A percentile compares a stretch with the other conserved stretches of the same genome.
phyloP scores from a whole-genome alignment of 176 grass and related monocot species.

The Lolium rigidum region DNA sequence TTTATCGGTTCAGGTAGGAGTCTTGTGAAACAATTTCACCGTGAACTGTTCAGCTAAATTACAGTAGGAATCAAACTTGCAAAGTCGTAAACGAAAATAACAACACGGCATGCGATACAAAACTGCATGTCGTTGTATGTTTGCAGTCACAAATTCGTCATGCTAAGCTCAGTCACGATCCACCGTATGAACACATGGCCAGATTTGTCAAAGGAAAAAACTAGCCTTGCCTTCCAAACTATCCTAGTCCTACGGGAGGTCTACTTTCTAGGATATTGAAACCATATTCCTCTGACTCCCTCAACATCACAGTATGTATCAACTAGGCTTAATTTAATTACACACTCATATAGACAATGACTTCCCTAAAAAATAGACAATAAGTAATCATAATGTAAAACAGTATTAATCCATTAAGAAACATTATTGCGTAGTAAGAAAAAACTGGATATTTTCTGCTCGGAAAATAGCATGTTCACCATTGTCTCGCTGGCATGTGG shows the following conservation, averaged over 20 bases:
- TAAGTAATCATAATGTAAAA: no score
- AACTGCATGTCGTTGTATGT: neutral
- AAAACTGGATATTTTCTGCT: no score
- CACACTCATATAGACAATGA: neutral
- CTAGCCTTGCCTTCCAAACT: neutral
- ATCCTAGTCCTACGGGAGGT: neutral
- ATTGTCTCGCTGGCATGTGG: no score
- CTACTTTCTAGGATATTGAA: neutral
- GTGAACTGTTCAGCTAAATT: neutral
- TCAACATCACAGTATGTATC: neutral
- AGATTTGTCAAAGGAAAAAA: neutral
- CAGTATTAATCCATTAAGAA: no score
- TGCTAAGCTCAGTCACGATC: constrained; percentile 15
- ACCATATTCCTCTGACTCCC: neutral
- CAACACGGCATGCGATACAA: no score
- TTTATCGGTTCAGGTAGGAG: no score
- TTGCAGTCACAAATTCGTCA: neutral
- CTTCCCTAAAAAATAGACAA: no score
- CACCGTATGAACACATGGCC: neutral
- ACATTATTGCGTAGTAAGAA: no score
- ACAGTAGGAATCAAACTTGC: neutral
- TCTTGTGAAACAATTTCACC: neutral
- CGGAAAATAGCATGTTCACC: no score
- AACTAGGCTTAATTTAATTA: neutral
- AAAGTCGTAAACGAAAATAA: neutral